phyloP scores from a whole-genome alignment of 345 rosid genomes.

The Eucalyptus shirleyi region DNA sequence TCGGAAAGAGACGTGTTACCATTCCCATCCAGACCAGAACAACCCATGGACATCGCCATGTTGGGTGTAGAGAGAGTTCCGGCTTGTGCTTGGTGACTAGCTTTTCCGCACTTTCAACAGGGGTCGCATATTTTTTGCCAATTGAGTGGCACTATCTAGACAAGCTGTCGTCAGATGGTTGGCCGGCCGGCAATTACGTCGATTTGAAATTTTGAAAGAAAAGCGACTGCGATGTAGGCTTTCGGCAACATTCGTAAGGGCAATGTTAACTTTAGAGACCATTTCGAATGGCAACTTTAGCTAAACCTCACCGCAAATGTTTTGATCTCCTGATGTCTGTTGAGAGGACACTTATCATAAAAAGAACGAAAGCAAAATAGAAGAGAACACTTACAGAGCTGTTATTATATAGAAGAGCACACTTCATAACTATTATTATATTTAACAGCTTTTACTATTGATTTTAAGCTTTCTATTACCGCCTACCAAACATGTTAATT shows the following conservation, averaged over 20 bases:
- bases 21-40: not conserved
- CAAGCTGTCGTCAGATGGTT: not conserved
- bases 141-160: not conserved
- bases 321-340: too few species aligned
- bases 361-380: too few species aligned
- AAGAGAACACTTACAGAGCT: too few species aligned
- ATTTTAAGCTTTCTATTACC: too few species aligned
- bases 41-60: not conserved
- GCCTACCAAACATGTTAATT: too few species aligned
- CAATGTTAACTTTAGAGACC: not conserved
- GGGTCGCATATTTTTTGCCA: not conserved
- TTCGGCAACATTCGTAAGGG: not conserved
- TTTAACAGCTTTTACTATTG: too few species aligned
- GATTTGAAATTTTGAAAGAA: not conserved
- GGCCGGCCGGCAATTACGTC: not conserved
- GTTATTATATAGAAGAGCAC: too few species aligned
- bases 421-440: too few species aligned
- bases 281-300: too few species aligned
- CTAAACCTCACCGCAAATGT: too few species aligned
- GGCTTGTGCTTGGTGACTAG: not conserved
- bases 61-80: not conserved
- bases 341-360: too few species aligned
- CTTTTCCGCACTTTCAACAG: not conserved
- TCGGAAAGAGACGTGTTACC: not conserved
- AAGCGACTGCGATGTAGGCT: not conserved